phyloP scores from a whole-genome alignment of 352 stramenopile species.

The Pythium vanterpoolii region DNA sequence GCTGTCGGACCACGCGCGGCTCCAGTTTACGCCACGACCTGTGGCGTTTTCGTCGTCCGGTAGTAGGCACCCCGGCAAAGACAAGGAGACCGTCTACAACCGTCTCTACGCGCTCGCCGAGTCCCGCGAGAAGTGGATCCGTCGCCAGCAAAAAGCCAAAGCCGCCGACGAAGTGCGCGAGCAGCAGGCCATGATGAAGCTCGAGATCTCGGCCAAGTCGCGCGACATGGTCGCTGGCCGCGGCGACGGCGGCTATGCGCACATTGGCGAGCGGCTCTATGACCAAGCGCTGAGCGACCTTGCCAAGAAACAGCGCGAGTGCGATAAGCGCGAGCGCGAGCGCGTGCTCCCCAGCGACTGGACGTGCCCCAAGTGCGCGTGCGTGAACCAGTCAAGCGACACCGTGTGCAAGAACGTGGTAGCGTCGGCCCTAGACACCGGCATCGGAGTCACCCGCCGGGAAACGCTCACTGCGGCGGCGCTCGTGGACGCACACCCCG shows the following conservation, averaged over 20 bases:
- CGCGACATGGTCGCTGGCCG: constrained; percentile 52
- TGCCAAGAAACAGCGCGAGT: constrained; percentile 53
- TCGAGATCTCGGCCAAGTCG: constrained; percentile 64
- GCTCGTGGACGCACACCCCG: constrained; percentile 8
- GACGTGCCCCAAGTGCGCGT: constrained; percentile 79
- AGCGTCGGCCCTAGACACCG: constrained; percentile 1
- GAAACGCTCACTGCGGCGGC: constrained; percentile 9
- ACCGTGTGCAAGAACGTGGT: constrained; percentile 60
- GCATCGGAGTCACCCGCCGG: background rate
- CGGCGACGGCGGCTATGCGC: constrained; percentile 44
- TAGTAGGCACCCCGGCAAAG: constrained; percentile 20
- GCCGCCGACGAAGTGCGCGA: constrained; percentile 48
- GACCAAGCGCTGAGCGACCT: constrained; percentile 65
- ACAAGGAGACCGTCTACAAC: constrained; percentile 48
- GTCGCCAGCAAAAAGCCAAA: constrained; percentile 65
- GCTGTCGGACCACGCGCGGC: constrained; percentile 25
- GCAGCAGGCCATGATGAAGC: constrained; percentile 32
- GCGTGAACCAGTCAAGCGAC: constrained; percentile 55
- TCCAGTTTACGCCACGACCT: constrained; percentile 19
- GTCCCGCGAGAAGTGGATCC: constrained; percentile 71
- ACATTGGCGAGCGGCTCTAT: constrained; percentile 74
- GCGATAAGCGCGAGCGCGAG: constrained; percentile 39
- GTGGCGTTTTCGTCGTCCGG: constrained; percentile 9
- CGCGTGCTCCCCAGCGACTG: constrained; percentile 56
- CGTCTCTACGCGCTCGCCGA: constrained; percentile 68